Percentiles rank a stretch among this genome's conserved stretches.
Conservation (phyloP, 306 rosid genomes). For the Cucumis cinereus region DNA sequence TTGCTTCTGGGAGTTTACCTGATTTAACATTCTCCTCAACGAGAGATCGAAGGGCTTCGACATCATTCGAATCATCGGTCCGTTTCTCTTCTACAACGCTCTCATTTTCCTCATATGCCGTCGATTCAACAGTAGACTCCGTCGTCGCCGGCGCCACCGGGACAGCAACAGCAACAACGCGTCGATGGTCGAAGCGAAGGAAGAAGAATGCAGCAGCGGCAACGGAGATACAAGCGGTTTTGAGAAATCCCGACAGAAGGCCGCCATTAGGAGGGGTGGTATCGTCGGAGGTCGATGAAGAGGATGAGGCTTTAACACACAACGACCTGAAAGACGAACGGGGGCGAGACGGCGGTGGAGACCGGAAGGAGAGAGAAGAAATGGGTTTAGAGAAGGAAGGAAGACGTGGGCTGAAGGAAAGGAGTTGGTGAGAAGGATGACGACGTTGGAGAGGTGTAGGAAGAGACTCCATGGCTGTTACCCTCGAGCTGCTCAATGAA, state of each 20-base stretch:
- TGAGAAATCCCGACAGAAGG: slow-evolving; percentile 17
- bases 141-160: slow-evolving; percentile 11
- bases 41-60: slow-evolving; percentile 38
- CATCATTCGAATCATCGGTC: slow-evolving; percentile 22
- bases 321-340: slow-evolving; percentile 11
- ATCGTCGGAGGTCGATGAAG: slow-evolving; percentile 9
- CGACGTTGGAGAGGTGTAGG: slow-evolving; percentile 22
- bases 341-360: slow-evolving; percentile 11
- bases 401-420: slow-evolving; percentile 32
- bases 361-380: slow-evolving; percentile 22
- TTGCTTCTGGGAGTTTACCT: slow-evolving; percentile 40
- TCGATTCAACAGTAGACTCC: slow-evolving; percentile 20
- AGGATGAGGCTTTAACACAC: slow-evolving; percentile 31
- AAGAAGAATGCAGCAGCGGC: slow-evolving; percentile 47
- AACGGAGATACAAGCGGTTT: slow-evolving; percentile 37
- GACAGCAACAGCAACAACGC: slow-evolving; percentile 38
- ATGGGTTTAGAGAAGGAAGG: slow-evolving; percentile 24
- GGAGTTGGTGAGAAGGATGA: slow-evolving; percentile 22
- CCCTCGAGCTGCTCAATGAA: background rate
- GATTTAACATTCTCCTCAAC: slow-evolving; percentile 37
- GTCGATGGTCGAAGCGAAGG: slow-evolving; percentile 28
- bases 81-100: slow-evolving; percentile 26
- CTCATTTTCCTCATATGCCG: slow-evolving; percentile 27
- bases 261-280: slow-evolving; percentile 21
- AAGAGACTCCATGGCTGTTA: slow-evolving; percentile 41